Conservation (phyloP, 495 filamentous ascomycete species). For the Astrocystis sublimbata region DNA sequence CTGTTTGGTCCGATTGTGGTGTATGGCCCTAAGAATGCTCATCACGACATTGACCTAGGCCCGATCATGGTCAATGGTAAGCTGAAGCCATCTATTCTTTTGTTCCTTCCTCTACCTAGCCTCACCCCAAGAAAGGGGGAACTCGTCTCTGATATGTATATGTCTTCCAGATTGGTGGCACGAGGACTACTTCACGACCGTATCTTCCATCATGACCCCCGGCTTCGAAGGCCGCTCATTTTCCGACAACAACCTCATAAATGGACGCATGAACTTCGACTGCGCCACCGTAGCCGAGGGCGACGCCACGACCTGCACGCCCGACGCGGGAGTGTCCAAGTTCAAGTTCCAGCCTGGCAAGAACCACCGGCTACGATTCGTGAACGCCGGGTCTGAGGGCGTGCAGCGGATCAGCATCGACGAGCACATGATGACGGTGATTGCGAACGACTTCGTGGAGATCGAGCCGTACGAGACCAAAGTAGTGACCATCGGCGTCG, state of each 20-base stretch:
- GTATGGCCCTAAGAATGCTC: constrained; percentile 38
- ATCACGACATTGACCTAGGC: constrained; percentile 49
- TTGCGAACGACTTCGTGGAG: constrained; percentile 49
- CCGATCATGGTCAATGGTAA: constrained; percentile 48
- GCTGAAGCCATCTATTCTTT: too few species aligned
- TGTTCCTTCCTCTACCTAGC: too few species aligned
- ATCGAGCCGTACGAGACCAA: constrained; percentile 50
- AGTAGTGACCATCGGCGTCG: constrained; percentile 55
- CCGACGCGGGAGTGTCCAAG: constrained; percentile 49
- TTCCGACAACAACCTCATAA: constrained; percentile 57
- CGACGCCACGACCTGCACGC: constrained; percentile 43
- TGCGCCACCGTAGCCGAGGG: constrained; percentile 40
- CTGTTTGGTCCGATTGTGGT: constrained; percentile 47
- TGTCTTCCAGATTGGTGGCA: constrained; percentile 54
- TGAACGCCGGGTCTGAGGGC: constrained; percentile 46
- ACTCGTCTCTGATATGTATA: constrained; percentile 17
- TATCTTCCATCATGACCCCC: constrained; percentile 41
- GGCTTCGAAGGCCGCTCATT: constrained; percentile 28
- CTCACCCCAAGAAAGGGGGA: too few species aligned
- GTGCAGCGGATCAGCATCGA: constrained; percentile 52
- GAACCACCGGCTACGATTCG: constrained; percentile 48
- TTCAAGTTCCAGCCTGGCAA: constrained; percentile 52
- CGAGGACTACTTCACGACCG: constrained; percentile 42
- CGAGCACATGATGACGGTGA: constrained; percentile 47
- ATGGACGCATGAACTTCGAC: constrained; percentile 56